A percentile compares a stretch with the other conserved stretches of the same genome.
Evolutionary conservation across 495 filamentous ascomycete genomes (phyloP).

Genomic region (Aspergillus sparsus): DNA sequence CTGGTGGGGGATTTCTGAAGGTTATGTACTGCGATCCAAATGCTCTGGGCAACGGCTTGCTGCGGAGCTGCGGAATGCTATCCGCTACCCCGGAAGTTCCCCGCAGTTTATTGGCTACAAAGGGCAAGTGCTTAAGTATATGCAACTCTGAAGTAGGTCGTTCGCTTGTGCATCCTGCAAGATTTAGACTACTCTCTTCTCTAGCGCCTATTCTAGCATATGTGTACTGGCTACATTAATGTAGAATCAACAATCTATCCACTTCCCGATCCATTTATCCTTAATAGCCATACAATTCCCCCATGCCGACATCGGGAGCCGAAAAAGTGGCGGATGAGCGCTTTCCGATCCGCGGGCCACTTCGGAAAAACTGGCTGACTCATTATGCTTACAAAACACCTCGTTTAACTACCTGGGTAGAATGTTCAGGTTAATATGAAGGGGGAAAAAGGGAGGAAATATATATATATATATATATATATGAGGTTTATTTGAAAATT

Average conservation of each 20-base stretch:
- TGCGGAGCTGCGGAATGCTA: constrained; percentile 18
- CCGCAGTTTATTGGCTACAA: constrained; percentile 7
- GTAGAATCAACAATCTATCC: not conserved
- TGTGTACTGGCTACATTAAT: too few species aligned
- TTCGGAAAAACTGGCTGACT: constrained; percentile 2
- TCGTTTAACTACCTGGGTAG: not conserved
- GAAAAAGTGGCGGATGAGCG: constrained; percentile 12
- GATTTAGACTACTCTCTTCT: not conserved
- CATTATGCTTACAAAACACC: not conserved
- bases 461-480: too few species aligned
- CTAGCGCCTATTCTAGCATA: too few species aligned
- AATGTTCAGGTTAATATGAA: not conserved
- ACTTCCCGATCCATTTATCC: not conserved
- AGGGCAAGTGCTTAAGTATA: too few species aligned
- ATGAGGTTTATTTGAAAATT: too few species aligned
- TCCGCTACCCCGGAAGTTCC: constrained; percentile 21
- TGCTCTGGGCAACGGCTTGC: not conserved
- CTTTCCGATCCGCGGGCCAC: constrained; percentile 19
- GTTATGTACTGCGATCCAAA: constrained; percentile 3
- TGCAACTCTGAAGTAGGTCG: too few species aligned
- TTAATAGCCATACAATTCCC: not conserved
- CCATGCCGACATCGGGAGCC: not conserved
- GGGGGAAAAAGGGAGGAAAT: too few species aligned
- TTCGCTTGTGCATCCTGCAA: not conserved
- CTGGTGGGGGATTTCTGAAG: not conserved